Conservation (phyloP, 768 basidiomycete genomes). For the Collybiopsis confluens region DNA sequence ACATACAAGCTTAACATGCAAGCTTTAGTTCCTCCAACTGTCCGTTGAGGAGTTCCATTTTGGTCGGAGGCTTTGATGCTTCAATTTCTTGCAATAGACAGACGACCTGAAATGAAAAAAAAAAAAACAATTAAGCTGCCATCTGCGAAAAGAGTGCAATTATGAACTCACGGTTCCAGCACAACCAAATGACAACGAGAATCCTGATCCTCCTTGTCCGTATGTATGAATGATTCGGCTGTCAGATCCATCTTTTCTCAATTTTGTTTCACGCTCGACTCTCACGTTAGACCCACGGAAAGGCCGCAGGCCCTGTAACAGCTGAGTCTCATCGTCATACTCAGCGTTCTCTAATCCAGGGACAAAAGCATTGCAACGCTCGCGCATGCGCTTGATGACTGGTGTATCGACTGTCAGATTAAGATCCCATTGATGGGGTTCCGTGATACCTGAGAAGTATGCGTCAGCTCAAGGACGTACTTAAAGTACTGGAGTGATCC, state of each 20-base stretch:
- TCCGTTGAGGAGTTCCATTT: slow-evolving; percentile 1
- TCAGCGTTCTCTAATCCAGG: slow-evolving; percentile 22
- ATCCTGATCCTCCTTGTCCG: slow-evolving; percentile 24
- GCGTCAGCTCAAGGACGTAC: background rate
- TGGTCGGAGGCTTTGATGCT: background rate
- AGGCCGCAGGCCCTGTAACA: slow-evolving; percentile 26
- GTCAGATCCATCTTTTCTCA: background rate
- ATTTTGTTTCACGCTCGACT: slow-evolving; percentile 22
- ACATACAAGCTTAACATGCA: too few relatives aligned
- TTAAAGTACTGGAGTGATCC: slow-evolving; percentile 10
- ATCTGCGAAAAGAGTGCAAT: too few relatives aligned
- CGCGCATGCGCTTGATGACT: slow-evolving; percentile 25
- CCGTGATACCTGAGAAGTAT: slow-evolving; percentile 16
- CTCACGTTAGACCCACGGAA: slow-evolving; percentile 22
- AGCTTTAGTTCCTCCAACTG: too few relatives aligned
- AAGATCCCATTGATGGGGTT: slow-evolving; percentile 20
- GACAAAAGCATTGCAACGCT: slow-evolving; percentile 23
- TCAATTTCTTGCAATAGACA: background rate
- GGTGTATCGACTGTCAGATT: slow-evolving; percentile 24
- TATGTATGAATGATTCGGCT: slow-evolving; percentile 24
- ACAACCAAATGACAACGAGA: slow-evolving; percentile 22
- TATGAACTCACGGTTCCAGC: slow-evolving; percentile 12
- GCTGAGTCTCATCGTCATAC: slow-evolving; percentile 19
- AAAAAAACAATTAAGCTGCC: too few relatives aligned
- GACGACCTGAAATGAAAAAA: background rate